Percentiles rank a stretch among this genome's conserved stretches.
Evolutionary conservation across 192 early-diverging fungal genomes (phyloP).

Genomic region (Phycomyces blakesleeanus): DNA sequence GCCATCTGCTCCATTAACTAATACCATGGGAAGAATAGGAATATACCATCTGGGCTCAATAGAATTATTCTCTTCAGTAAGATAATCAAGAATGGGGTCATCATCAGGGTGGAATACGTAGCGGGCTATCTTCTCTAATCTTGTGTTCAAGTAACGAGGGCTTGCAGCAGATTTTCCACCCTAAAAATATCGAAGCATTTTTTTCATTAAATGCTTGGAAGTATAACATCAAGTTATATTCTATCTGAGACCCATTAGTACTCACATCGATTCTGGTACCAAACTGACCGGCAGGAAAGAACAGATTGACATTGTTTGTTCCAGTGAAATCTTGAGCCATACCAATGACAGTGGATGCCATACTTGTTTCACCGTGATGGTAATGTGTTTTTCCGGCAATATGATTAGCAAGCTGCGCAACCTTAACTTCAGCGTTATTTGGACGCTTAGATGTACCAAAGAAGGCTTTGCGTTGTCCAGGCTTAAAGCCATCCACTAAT

Average conservation of each 20-base stretch:
- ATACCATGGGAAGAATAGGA: slow-evolving; percentile 89
- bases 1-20: slow-evolving; percentile 91
- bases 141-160: slow-evolving; percentile 95
- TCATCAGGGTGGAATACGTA: slow-evolving; percentile 76
- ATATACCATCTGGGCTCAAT: slow-evolving; percentile 97
- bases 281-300: slow-evolving; percentile 87
- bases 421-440: slow-evolving; percentile 80
- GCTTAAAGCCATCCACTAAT: slow-evolving; percentile 92
- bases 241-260: not conserved
- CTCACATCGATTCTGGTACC: slow-evolving; percentile 75
- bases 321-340: slow-evolving; percentile 96
- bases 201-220: too few species aligned
- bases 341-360: slow-evolving; percentile 82
- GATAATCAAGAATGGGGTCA: slow-evolving; percentile 75
- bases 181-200: slow-evolving; percentile 13
- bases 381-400: slow-evolving; percentile 88
- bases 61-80: slow-evolving; percentile 83
- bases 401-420: slow-evolving; percentile 83
- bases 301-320: slow-evolving; percentile 87
- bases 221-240: too few species aligned
- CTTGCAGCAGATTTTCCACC: slow-evolving; percentile 95
- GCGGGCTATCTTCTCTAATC: slow-evolving; percentile 67
- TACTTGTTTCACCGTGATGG: slow-evolving; percentile 90
- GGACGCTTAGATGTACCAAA: slow-evolving; percentile 84
- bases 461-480: slow-evolving; percentile 93